A percentile compares a stretch with the other conserved stretches of the same genome.
These are phyloP conservation scores for Tylopilus sp. DNA, from an alignment of 1,284 basidiomycete species.

Conservation along the genomic window DNA sequence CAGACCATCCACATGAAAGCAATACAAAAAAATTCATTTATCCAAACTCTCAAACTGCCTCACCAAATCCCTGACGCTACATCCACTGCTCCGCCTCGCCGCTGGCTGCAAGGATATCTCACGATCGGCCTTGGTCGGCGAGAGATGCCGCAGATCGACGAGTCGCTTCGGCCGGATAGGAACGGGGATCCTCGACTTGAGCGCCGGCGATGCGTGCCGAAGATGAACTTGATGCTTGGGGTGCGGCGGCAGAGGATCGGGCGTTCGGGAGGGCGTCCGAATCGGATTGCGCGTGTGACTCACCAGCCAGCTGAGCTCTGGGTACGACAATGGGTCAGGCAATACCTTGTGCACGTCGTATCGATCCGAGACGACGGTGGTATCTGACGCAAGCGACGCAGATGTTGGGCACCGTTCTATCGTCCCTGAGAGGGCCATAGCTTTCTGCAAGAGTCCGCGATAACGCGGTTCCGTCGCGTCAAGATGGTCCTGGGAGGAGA, in stretches of 20 bases:
- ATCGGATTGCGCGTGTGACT: conserved; percentile 50
- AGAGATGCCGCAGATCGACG: conserved; percentile 52
- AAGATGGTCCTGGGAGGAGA: conserved; percentile 6
- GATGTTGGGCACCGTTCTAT: conserved; percentile 5
- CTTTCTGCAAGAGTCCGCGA: conserved; percentile 53
- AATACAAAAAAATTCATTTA: conserved; percentile 4
- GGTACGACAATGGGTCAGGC: conserved; percentile 45
- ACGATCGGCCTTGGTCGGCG: conserved; percentile 25
- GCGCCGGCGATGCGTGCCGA: conserved; percentile 44
- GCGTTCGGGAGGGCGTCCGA: conserved; percentile 51
- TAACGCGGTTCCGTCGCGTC: conserved; percentile 42
- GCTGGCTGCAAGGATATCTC: not conserved
- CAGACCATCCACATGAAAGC: not conserved
- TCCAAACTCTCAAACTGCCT: conserved; percentile 51
- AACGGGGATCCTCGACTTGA: conserved; percentile 44
- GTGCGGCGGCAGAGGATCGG: conserved; percentile 39
- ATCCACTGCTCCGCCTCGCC: conserved; percentile 44
- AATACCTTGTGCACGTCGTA: conserved; percentile 6
- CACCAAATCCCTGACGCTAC: conserved; percentile 67
- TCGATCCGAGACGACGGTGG: conserved; percentile 7
- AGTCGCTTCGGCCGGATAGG: conserved; percentile 43
- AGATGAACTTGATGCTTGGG: conserved; percentile 63
- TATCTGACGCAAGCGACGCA: conserved; percentile 11
- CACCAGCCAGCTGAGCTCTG: conserved; percentile 43
- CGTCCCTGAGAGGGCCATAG: conserved; percentile 33